phyloP scores from a whole-genome alignment of 164 flowering plant species.

The Chimonanthus salicifolius region DNA sequence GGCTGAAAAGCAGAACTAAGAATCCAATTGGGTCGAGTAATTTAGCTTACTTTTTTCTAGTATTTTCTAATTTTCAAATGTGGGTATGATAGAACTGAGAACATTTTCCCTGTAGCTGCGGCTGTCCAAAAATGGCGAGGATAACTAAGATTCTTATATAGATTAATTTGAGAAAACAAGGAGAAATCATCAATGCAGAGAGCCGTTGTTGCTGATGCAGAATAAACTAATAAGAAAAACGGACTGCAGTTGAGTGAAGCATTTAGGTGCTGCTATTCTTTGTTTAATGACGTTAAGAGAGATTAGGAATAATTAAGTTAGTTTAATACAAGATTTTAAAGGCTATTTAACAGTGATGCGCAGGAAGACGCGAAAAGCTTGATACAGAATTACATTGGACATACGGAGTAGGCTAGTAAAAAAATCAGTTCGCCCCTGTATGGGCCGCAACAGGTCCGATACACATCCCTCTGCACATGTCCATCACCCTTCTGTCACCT shows the following conservation, averaged over 20 bases:
- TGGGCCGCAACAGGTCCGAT: too few species aligned
- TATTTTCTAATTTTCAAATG: background rate
- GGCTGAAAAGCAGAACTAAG: too few species aligned
- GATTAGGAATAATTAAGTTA: background rate
- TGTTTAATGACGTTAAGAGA: background rate
- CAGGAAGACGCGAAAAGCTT: background rate
- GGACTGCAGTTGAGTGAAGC: background rate
- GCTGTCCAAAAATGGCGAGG: background rate
- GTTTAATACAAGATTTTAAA: background rate
- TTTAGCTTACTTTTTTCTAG: too few species aligned
- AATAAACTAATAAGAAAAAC: background rate
- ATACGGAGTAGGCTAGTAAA: too few species aligned
- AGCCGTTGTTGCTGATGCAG: background rate
- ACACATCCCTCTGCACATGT: too few species aligned
- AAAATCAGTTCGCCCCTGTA: too few species aligned
- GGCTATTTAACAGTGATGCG: background rate
- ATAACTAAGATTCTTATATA: background rate
- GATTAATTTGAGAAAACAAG: background rate
- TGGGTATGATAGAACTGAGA: conserved; percentile 1
- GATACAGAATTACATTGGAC: background rate
- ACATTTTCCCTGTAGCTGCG: conserved; percentile 5
- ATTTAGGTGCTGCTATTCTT: background rate
- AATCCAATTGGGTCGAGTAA: too few species aligned
- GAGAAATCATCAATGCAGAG: background rate
- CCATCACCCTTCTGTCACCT: too few species aligned